phyloP scores from a whole-genome alignment of 306 rosid species.

The Lupinus albus region DNA sequence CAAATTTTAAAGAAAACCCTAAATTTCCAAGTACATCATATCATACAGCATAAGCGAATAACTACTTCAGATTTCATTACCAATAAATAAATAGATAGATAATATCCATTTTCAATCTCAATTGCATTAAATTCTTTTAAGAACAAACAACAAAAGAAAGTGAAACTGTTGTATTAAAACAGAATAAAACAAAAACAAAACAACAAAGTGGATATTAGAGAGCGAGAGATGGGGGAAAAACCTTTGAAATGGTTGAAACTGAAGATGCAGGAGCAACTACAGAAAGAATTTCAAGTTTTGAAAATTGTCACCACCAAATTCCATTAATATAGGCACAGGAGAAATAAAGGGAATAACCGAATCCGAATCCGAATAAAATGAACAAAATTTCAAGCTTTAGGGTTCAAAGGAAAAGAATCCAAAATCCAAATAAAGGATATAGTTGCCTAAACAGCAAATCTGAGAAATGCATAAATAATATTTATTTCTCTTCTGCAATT shows the following conservation, averaged over 20 bases:
- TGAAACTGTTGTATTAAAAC: not conserved
- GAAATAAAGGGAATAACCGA: not conserved
- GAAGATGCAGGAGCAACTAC: conserved; percentile 25
- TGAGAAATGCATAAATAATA: too few relatives aligned
- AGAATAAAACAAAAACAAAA: not conserved
- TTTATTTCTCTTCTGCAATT: too few relatives aligned
- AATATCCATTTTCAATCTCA: conserved; percentile 8
- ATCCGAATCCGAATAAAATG: not conserved
- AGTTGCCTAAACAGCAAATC: too few relatives aligned
- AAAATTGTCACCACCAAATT: conserved; percentile 24
- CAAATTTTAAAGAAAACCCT: conserved; percentile 24
- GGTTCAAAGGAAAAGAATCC: too few relatives aligned
- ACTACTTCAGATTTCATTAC: not conserved
- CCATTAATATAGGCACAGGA: conserved; percentile 35
- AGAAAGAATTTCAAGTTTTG: conserved; percentile 7
- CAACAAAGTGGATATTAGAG: not conserved
- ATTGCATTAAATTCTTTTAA: conserved; percentile 21
- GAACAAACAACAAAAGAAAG: conserved; percentile 15
- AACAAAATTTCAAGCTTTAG: too few relatives aligned
- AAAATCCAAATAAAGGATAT: too few relatives aligned
- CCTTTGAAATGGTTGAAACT: conserved; percentile 46
- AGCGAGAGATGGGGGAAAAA: too few relatives aligned
- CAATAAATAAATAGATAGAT: not conserved
- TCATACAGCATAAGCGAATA: conserved; percentile 23
- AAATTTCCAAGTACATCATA: conserved; percentile 16